phyloP scores from a whole-genome alignment of 805 yeast species.

The Spencermartinsiella europaea region DNA sequence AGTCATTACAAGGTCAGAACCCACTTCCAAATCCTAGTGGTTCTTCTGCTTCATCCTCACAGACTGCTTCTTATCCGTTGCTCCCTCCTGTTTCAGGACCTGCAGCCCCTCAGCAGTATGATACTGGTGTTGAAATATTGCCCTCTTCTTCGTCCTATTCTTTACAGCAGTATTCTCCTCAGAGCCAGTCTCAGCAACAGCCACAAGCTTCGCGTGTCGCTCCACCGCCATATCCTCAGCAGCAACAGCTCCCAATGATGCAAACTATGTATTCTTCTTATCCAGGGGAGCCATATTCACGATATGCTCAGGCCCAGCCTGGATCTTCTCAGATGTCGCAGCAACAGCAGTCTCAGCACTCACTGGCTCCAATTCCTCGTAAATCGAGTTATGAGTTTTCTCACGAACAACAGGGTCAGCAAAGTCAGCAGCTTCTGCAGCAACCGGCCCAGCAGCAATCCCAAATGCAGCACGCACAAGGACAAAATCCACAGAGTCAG shows the following conservation, averaged over 20 bases:
- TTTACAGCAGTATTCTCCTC: too few relatives aligned
- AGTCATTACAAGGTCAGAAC: constrained; percentile 1
- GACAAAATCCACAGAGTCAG: constrained; percentile 11
- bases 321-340: constrained; percentile 1
- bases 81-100: constrained; percentile 1
- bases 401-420: constrained; percentile 15
- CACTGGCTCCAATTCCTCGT: constrained; percentile 5
- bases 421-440: constrained; percentile 2
- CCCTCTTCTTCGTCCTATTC: constrained; percentile 2
- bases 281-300: neutral
- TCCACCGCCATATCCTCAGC: neutral
- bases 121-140: neutral
- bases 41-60: neutral
- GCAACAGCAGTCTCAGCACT: neutral
- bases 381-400: constrained; percentile 11
- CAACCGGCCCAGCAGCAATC: neutral
- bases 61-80: neutral
- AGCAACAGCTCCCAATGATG: neutral
- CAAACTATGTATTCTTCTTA: neutral
- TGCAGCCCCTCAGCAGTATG: neutral
- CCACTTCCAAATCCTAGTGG: neutral
- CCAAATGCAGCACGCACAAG: constrained; percentile 3
- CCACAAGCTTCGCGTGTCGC: neutral
- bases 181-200: neutral
- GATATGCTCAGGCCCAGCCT: neutral